phyloP scores from a whole-genome alignment of 208 protist species.

The Strigomonas culicis region DNA sequence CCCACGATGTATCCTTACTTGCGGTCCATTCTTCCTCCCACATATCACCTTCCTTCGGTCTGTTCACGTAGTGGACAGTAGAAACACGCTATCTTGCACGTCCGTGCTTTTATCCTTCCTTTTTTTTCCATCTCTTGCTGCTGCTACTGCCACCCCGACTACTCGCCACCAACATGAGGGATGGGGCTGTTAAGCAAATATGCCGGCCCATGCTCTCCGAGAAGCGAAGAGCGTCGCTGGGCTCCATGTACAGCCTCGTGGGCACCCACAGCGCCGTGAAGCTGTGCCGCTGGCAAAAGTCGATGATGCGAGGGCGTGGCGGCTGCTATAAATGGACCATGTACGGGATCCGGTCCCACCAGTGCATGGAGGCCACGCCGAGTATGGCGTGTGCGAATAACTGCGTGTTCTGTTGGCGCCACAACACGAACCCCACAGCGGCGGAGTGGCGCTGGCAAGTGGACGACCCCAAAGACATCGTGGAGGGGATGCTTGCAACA shows the following conservation, averaged over 20 bases:
- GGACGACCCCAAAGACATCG: slow-evolving; percentile 81
- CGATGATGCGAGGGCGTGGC: slow-evolving; percentile 94
- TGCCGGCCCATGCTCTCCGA: slow-evolving; percentile 78
- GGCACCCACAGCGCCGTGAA: slow-evolving; percentile 96
- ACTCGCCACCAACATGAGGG: too few species aligned
- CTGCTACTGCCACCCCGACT: too few species aligned
- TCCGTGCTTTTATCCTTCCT: slow-evolving; percentile 1
- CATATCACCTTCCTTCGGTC: too few species aligned
- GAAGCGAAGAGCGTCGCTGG: slow-evolving; percentile 53
- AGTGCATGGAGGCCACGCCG: slow-evolving; percentile 98
- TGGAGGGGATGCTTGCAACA: slow-evolving; percentile 67
- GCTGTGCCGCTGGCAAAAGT: slow-evolving; percentile 97
- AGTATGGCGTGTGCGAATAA: slow-evolving; percentile 96
- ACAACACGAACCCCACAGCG: slow-evolving; percentile 95
- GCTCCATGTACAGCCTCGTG: slow-evolving; percentile 87
- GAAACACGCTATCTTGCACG: too few species aligned
- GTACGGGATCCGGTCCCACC: slow-evolving; percentile 94
- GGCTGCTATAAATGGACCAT: slow-evolving; percentile 98
- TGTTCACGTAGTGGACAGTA: too few species aligned
- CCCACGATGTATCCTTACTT: too few species aligned
- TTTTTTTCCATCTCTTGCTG: slow-evolving; percentile 19
- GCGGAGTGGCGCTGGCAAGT: slow-evolving; percentile 90
- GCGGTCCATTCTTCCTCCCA: too few species aligned
- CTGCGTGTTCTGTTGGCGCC: slow-evolving; percentile 95
- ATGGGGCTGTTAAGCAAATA: neutral